Evolutionary conservation across 495 filamentous ascomycete genomes (phyloP).

Genomic region (Penicillium longicatenatum): DNA sequence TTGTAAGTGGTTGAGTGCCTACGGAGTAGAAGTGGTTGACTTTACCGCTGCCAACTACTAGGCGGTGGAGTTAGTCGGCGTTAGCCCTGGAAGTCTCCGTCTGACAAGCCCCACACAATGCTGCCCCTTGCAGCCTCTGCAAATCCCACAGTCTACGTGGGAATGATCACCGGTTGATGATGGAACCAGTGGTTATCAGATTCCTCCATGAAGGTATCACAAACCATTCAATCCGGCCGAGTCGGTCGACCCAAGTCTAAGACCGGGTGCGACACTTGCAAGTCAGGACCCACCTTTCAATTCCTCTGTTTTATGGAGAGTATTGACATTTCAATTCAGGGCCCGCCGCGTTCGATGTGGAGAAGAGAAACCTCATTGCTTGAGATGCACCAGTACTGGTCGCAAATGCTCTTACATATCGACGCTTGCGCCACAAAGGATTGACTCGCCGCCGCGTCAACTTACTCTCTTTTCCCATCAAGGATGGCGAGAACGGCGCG

Average conservation of each 20-base stretch:
- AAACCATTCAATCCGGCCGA: slow-evolving; percentile 12
- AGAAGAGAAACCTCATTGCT: slow-evolving; percentile 22
- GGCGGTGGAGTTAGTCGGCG: not conserved
- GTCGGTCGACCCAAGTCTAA: slow-evolving; percentile 24
- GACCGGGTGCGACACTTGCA: slow-evolving; percentile 27
- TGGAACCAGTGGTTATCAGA: not conserved
- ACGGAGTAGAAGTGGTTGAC: not conserved
- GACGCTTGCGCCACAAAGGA: not conserved
- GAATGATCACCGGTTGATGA: not conserved
- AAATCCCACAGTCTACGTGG: not conserved
- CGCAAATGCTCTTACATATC: slow-evolving; percentile 16
- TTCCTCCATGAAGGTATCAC: not conserved
- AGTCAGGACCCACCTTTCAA: slow-evolving; percentile 13
- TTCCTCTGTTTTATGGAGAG: not conserved
- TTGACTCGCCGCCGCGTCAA: slow-evolving; percentile 1
- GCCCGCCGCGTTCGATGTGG: slow-evolving; percentile 20
- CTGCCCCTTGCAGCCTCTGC: not conserved
- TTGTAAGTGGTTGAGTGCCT: not conserved
- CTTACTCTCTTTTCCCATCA: slow-evolving; percentile 2
- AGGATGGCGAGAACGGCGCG: slow-evolving; percentile 22
- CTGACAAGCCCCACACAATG: not conserved
- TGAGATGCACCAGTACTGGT: slow-evolving; percentile 21
- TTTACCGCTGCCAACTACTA: not conserved
- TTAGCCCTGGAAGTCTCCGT: slow-evolving; percentile 1
- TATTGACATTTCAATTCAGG: not conserved